Evolutionary conservation across 1,284 basidiomycete genomes (phyloP).

Genomic region (Fomitiporia mediterranea): DNA sequence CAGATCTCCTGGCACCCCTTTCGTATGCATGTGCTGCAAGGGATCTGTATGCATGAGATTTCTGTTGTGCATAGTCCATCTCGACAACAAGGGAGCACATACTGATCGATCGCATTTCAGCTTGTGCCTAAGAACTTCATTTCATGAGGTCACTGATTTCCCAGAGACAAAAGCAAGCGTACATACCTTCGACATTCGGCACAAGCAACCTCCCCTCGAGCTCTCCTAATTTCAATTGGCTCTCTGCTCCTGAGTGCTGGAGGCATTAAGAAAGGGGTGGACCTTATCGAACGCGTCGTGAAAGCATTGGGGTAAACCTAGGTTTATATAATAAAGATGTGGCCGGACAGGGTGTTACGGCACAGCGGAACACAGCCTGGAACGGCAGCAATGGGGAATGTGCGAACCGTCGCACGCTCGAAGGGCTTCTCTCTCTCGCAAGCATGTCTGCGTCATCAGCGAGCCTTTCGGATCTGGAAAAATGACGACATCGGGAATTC

Average conservation of each 20-base stretch:
- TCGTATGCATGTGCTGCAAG: constrained; percentile 19
- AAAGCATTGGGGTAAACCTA: too few relatives aligned
- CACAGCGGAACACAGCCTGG: too few relatives aligned
- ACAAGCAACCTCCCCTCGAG: constrained; percentile 18
- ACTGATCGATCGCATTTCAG: constrained; percentile 17
- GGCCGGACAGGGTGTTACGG: too few relatives aligned
- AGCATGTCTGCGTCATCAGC: too few relatives aligned
- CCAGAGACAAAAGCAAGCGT: background rate
- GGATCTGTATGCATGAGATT: constrained; percentile 3
- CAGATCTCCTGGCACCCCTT: constrained; percentile 17
- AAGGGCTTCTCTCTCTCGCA: too few relatives aligned
- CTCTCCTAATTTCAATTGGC: constrained; percentile 5
- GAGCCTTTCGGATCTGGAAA: too few relatives aligned
- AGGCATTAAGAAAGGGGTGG: background rate
- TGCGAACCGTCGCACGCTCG: too few relatives aligned
- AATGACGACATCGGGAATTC: too few relatives aligned
- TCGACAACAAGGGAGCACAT: background rate
- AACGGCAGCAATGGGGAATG: too few relatives aligned
- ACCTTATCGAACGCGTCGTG: too few relatives aligned
- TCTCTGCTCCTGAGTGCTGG: background rate
- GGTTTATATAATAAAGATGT: too few relatives aligned
- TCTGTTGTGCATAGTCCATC: background rate
- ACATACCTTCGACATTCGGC: constrained; percentile 19
- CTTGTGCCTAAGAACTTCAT: background rate
- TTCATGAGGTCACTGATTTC: background rate